These are phyloP conservation scores for Chlorella variabilis DNA, from an alignment of 163 green algal genomes.

Conservation along the genomic window DNA sequence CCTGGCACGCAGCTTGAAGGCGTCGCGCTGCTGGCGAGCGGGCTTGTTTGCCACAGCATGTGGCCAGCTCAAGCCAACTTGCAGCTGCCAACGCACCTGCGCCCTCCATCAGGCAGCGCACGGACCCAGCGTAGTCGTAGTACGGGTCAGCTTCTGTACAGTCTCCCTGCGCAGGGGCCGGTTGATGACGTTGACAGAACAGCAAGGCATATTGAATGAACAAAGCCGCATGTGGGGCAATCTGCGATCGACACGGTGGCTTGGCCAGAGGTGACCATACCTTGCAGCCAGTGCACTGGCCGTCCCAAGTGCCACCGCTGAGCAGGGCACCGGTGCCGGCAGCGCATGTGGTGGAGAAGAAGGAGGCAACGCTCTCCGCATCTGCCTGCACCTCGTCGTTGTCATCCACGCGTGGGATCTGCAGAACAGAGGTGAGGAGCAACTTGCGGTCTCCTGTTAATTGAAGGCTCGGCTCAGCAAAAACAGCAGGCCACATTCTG, in stretches of 20 bases:
- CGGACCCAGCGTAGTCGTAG: slow-evolving; percentile 51
- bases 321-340: not conserved
- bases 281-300: slow-evolving; percentile 3
- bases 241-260: too few species aligned
- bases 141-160: slow-evolving; percentile 39
- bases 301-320: not conserved
- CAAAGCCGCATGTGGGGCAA: too few species aligned
- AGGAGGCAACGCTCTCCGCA: slow-evolving; percentile 38
- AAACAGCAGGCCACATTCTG: not conserved
- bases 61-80: not conserved
- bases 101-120: slow-evolving; percentile 57
- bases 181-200: too few species aligned
- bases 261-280: not conserved
- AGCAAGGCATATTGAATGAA: too few species aligned
- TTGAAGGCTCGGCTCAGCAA: too few species aligned
- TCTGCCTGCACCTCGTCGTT: slow-evolving; percentile 34
- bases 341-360: slow-evolving; percentile 39
- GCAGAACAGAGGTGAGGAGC: not conserved
- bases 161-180: slow-evolving; percentile 31
- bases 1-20: too few species aligned
- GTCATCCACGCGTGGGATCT: not conserved
- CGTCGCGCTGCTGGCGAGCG: too few species aligned
- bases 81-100: slow-evolving; percentile 29
- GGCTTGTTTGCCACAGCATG: not conserved
- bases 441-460: too few species aligned